A percentile compares a stretch with the other conserved stretches of the same genome.
phyloP scores from a whole-genome alignment of 768 basidiomycete genomes.

The Sarcomyxa edulis region DNA sequence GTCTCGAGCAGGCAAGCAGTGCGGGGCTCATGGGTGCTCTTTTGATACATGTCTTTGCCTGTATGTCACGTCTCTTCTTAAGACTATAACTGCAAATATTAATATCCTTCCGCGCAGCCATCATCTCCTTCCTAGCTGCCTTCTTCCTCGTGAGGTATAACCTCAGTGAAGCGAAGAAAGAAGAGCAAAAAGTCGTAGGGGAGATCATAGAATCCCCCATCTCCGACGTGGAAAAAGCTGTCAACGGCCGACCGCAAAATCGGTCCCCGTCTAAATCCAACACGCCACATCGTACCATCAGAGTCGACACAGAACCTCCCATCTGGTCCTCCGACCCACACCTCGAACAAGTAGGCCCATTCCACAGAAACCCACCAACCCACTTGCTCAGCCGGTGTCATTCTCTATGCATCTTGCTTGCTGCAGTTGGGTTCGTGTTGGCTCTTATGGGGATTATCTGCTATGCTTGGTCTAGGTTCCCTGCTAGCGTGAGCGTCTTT shows the following conservation, averaged over 20 bases:
- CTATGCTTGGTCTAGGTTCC: conserved; percentile 46
- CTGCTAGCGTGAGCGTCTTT: conserved; percentile 39
- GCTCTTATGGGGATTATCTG: conserved; percentile 45
- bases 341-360: conserved; percentile 45
- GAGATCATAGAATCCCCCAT: conserved; percentile 7
- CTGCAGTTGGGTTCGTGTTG: conserved; percentile 44
- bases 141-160: conserved; percentile 54
- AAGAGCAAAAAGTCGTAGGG: conserved; percentile 34
- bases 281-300: conserved; percentile 9
- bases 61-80: conserved; percentile 22
- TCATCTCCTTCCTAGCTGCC: conserved; percentile 44
- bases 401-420: conserved; percentile 39
- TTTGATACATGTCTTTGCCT: conserved; percentile 46
- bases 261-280: conserved; percentile 11
- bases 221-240: no score
- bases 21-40: conserved; percentile 47
- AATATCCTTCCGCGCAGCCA: conserved; percentile 42
- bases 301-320: conserved; percentile 11
- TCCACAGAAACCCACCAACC: conserved; percentile 31
- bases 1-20: conserved; percentile 31
- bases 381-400: conserved; percentile 47
- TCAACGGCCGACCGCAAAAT: conserved; percentile 1
- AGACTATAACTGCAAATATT: conserved; percentile 1
- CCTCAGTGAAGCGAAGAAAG: conserved; percentile 44
- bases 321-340: conserved; percentile 44